These are phyloP conservation scores for Arxiozyma slooffiae DNA, from an alignment of 1,139 yeast species.

Conservation along the genomic window DNA sequence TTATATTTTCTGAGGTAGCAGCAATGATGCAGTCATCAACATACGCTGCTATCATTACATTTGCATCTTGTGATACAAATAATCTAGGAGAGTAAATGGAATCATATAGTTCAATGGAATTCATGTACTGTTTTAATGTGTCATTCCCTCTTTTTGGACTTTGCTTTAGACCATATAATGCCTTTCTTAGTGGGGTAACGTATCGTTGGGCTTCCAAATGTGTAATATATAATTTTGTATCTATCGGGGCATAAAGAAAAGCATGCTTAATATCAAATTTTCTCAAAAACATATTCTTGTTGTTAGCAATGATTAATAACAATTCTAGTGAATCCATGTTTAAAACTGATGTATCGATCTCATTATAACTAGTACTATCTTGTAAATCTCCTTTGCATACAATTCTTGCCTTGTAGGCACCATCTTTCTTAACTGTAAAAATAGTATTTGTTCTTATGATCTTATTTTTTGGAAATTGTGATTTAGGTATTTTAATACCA, in stretches of 20 bases:
- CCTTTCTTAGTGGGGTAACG: constrained; percentile 3
- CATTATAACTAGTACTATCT: not conserved
- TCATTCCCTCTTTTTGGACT: constrained; percentile 6
- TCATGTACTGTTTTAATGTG: constrained; percentile 2
- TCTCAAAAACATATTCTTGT: not conserved
- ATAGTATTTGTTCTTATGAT: constrained; percentile 3
- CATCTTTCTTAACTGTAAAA: constrained; percentile 5
- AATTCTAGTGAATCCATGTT: constrained; percentile 6
- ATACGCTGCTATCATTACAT: constrained; percentile 3
- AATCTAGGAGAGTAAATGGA: constrained; percentile 3
- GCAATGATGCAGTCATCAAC: constrained; percentile 7
- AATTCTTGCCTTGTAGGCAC: constrained; percentile 5
- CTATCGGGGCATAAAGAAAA: constrained; percentile 5
- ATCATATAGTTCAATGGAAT: not conserved
- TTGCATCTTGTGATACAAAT: not conserved
- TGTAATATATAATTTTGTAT: constrained; percentile 4
- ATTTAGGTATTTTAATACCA: not conserved
- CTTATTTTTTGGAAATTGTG: not conserved
- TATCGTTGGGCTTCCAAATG: not conserved
- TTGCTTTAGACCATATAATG: constrained; percentile 8
- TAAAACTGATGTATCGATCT: constrained; percentile 4
- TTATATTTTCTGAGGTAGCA: not conserved
- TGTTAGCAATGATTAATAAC: constrained; percentile 4
- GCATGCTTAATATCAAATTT: constrained; percentile 9
- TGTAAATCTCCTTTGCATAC: constrained; percentile 8